phyloP scores from a whole-genome alignment of 2,329 filamentous ascomycete genomes.

The Monilinia aucupariae region DNA sequence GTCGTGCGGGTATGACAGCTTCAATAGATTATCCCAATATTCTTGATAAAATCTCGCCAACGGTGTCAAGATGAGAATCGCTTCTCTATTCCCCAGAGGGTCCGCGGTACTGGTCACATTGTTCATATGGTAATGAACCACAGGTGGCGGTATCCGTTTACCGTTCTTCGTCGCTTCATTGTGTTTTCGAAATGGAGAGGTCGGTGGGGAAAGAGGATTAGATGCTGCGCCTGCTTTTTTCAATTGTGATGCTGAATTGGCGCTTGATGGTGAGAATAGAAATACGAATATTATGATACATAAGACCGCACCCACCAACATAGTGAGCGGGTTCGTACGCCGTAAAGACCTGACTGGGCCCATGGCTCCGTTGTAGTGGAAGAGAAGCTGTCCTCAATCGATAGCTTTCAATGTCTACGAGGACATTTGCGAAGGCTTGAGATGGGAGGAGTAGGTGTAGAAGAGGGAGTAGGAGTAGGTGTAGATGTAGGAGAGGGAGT shows the following conservation, averaged over 20 bases:
- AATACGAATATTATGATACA: conserved; percentile 67
- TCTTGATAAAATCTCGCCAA: conserved; percentile 87
- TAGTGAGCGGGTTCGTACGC: conserved; percentile 71
- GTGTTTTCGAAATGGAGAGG: conserved; percentile 66
- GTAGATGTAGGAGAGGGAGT: no score
- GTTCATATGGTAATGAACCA: conserved; percentile 91
- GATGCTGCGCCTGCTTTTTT: conserved; percentile 54
- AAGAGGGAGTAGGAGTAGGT: no score
- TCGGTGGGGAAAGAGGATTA: conserved; percentile 67
- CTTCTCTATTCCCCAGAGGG: conserved; percentile 74
- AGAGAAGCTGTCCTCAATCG: conserved; percentile 30
- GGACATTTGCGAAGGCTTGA: conserved; percentile 26
- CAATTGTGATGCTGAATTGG: conserved; percentile 43
- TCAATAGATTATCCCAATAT: conserved; percentile 91
- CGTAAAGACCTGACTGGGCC: conserved; percentile 65
- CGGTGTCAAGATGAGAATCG: conserved; percentile 85
- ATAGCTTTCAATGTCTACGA: conserved; percentile 18
- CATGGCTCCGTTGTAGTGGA: conserved; percentile 39
- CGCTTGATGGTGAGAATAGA: conserved; percentile 48
- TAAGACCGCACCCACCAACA: conserved; percentile 65
- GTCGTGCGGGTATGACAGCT: conserved; percentile 83
- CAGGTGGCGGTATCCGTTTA: conserved; percentile 65
- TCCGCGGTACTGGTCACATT: conserved; percentile 78
- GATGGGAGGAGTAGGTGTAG: not conserved
- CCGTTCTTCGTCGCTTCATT: conserved; percentile 47